Evolutionary conservation across 257 asterid genomes (phyloP), one percentile per base, ranked within the genome.

Genomic region (Nicotiana attenuata): DNA sequence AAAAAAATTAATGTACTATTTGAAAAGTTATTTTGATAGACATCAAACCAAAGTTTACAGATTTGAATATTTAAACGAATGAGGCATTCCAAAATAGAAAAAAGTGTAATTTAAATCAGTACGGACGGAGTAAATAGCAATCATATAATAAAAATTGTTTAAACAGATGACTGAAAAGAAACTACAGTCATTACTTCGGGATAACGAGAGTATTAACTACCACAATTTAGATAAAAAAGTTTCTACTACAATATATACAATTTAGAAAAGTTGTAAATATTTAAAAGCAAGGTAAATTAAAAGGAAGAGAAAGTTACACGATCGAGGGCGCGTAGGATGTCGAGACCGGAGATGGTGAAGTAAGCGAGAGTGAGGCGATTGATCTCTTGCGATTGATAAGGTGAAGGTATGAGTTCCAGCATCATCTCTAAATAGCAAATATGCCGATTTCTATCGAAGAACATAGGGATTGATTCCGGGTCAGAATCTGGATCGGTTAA

Each of bases 351-450:
- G 76, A 92, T 45, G n/a, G 87, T 86, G 86, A 94, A 94, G 90
- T 94, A 92, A 50, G 94, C 97, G 77, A 96, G 97, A 55, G 98
- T 94, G 47, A 96, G 88, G 65, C 97, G 97, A 81, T 92, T 94
- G 94, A 94, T 92, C 78, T 96, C 98, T 68, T 96, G 97, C 29
- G 80, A 86, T 86, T 96, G 94, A 53, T 94, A 96, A 3, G 84
- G 85, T 33, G 92, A 85, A 2, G 99, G 99, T 82, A 96, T 84
- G 26, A 91, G 81, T 41, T 87, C 90, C 78, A 88, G 93, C 97
- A 92, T 92, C 99, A 92, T 91, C 85, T 88, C 84, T 57, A 92
- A 87, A 83, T 84, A 96, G 61, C 65, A 80, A 20, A 91, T 69
- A 82, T 96, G 99, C 5, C 97, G 91, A 88, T 92, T 94, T 85